Evolutionary conservation across 2,329 filamentous ascomycete species (phyloP).

Genomic region (Trichoderma lentiforme): DNA sequence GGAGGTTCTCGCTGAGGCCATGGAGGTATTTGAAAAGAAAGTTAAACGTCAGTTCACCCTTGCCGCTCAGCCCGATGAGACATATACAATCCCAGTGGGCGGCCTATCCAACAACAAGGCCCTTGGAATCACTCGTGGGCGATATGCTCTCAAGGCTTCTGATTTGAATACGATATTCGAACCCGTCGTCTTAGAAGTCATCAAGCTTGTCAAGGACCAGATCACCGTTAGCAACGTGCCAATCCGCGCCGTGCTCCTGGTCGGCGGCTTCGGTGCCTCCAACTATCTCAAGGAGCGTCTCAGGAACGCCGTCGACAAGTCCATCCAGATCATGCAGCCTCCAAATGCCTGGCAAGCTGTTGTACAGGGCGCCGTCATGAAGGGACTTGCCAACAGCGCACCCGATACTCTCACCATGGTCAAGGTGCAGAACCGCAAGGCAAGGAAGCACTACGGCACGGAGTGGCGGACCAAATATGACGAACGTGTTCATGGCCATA

Average conservation of each 20-base stretch:
- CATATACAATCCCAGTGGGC: slow-evolving; percentile 38
- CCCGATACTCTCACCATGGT: slow-evolving; percentile 36
- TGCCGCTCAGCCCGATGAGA: slow-evolving; percentile 19
- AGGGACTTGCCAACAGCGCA: slow-evolving; percentile 39
- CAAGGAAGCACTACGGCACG: slow-evolving; percentile 44
- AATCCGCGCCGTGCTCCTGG: slow-evolving; percentile 42
- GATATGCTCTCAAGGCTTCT: slow-evolving; percentile 36
- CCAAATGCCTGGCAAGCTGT: slow-evolving; percentile 47
- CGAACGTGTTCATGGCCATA: slow-evolving; percentile 29
- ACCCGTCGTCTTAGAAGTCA: slow-evolving; percentile 42
- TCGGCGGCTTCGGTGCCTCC: slow-evolving; percentile 47
- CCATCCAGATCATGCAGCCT: slow-evolving; percentile 44
- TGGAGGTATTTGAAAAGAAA: slow-evolving; percentile 42
- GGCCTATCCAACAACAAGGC: slow-evolving; percentile 39
- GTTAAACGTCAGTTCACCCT: slow-evolving; percentile 14
- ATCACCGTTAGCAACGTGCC: slow-evolving; percentile 37
- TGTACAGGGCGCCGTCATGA: slow-evolving; percentile 48
- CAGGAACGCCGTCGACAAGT: slow-evolving; percentile 31
- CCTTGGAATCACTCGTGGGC: slow-evolving; percentile 37
- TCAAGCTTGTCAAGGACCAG: slow-evolving; percentile 43
- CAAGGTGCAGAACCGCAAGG: slow-evolving; percentile 39
- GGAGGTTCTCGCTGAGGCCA: slow-evolving; percentile 37
- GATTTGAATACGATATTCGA: slow-evolving; percentile 44
- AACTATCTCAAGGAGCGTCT: slow-evolving; percentile 43
- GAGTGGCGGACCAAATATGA: slow-evolving; percentile 33